Evolutionary conservation across 169 alveolate genomes (phyloP), one percentile per base, ranked within the genome.

Genomic region (Plasmodium sp.): DNA sequence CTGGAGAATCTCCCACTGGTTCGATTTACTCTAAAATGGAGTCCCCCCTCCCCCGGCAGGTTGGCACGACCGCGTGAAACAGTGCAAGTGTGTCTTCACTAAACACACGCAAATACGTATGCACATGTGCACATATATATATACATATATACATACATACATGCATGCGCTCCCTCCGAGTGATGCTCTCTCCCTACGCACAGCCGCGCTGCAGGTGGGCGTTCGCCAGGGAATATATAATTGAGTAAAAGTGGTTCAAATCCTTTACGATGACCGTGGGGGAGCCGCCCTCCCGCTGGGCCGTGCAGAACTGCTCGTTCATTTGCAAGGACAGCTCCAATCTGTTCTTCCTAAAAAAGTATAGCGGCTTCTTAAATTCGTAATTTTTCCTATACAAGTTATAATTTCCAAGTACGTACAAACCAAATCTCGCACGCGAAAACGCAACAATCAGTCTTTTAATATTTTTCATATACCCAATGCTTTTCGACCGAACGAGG

Each of bases 391-490:
- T 93, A 18, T 93, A 86, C 54, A 95, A 83, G 22, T 75, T 77
- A 93, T 96, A 92, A 51, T 93, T 97, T 33, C 98, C 99, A 51
- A 97, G 94, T 36, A 97, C 95, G 93, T 95, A 97, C 84, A 97
- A 94, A 0, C 99, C 99, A 82, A 96, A 96, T n/a, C 98, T 95
- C 33, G 99, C 99, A 81, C 99, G 97, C 71, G 99, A 97, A 96
- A 98, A 97, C 18, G 99, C 99, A 72, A 99, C 99, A 86, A 98
- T 96, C 83, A 99, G 97, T 33, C 99, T 97, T 83, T 99, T 96
- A 33, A 98, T 97, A 90, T 98, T 99, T n/a, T 99, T 98, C 72
- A 99, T 93, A 86, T 97, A 97, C 2, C 99, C 98, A n/a, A 97
- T 97, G 41, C 96, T 94, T 79, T 95, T 95, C 54, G 99, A 97